Percentiles rank a stretch among this genome's conserved stretches.
phyloP scores from a whole-genome alignment of 371 early-diverging fungal genomes.

The Mortierella sp. region DNA sequence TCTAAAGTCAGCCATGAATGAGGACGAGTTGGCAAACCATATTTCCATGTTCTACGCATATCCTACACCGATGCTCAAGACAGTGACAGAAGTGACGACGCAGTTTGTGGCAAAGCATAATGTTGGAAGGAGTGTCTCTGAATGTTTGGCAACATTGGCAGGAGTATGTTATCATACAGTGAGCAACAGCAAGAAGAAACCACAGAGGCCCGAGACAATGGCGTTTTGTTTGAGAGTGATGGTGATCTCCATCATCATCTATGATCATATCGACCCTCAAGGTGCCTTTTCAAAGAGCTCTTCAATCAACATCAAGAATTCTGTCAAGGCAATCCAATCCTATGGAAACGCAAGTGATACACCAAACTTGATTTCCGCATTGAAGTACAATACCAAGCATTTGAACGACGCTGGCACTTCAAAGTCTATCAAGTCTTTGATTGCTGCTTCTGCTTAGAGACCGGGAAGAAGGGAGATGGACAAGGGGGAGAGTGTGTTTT shows the following conservation, averaged over 20 bases:
- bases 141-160: conserved; percentile 76
- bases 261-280: conserved; percentile 87
- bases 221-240: conserved; percentile 85
- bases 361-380: conserved; percentile 76
- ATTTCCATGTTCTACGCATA: conserved; percentile 97
- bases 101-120: conserved; percentile 65
- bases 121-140: conserved; percentile 68
- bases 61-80: conserved; percentile 92
- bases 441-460: conserved; percentile 32
- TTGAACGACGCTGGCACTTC: conserved; percentile 86
- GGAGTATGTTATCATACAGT: conserved; percentile 79
- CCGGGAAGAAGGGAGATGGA: neutral
- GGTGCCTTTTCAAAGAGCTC: conserved; percentile 85
- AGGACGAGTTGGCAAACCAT: conserved; percentile 90
- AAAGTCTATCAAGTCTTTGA: conserved; percentile 75
- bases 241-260: conserved; percentile 89
- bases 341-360: conserved; percentile 62
- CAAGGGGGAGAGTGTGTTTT: neutral
- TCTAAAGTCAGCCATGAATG: conserved; percentile 74
- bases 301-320: conserved; percentile 80
- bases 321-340: conserved; percentile 80
- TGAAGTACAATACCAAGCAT: conserved; percentile 85
- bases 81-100: conserved; percentile 81
- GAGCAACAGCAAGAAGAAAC: conserved; percentile 59
- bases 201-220: conserved; percentile 63